Base-by-base conservation (phyloP, 192 early-diverging fungal species). In the Spizellomyces punctatus region DNA sequence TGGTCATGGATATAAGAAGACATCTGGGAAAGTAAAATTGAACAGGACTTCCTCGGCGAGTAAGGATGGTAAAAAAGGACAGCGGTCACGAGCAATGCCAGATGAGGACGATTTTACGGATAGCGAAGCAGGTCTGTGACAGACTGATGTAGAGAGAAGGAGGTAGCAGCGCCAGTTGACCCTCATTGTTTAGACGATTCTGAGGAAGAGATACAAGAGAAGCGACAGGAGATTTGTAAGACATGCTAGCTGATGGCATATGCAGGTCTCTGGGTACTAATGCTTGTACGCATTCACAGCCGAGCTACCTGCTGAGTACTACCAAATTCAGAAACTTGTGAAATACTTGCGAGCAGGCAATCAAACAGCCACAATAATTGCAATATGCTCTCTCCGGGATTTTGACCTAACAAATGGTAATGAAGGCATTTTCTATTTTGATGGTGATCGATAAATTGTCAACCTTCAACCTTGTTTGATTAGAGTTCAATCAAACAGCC, bases 351-450 rank as follows among this genome's bases (percentile, higher is more conserved):
- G 86, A 6, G 73, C 69, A n/a, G 88, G 88, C 17, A 89, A 89
- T 74, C 88, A 86, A 65, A 89, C 85, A 6, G 88, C 88, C 5
- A 89, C 88, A 43, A 86, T 89, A 55, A 89, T 89, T 62, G 88
- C 88, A 57, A 86, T 89, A 27, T 89, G 88, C 72, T 85, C 83
- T 6, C 69, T 89, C 6, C 57, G 85, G 14, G 88, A 89, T 71
- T 89, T 88, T 69, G 88, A 89, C 70, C 68, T 89, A n/a, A 73
- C 69, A 36, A 86, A 88, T 63, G 85, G 82, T 83, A 44, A 44
- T 41, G 43, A 42, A 43, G n/a, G 10, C 4, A 4, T 21, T 61
- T 19, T 10, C 36, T 16, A 56, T 56, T 0, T 54, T 54, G 54
- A 7, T 7, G 6, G 54, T 56, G 17, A n/a, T n/a, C 17, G 52